A percentile compares a stretch with the other conserved stretches of the same genome.
Conservation (phyloP, 768 basidiomycete species). For the Macrocybe gigantea region DNA sequence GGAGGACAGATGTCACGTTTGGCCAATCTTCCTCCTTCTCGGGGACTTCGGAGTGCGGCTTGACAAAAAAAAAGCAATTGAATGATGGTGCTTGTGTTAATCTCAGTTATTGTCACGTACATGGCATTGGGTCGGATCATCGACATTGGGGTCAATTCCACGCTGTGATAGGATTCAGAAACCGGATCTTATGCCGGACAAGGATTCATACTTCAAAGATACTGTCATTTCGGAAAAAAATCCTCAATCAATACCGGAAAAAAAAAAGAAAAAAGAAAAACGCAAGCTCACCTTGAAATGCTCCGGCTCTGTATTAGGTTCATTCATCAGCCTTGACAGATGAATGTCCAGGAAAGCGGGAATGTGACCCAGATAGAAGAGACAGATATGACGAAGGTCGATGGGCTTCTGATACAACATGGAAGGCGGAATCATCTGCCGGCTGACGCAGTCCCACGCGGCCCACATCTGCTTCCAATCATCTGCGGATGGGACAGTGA, state of each 20-base stretch:
- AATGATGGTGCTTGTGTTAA: not conserved
- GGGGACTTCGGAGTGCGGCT: conserved; percentile 92
- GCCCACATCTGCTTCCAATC: conserved; percentile 88
- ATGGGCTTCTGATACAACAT: conserved; percentile 92
- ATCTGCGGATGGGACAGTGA: conserved; percentile 61
- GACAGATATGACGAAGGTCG: conserved; percentile 87
- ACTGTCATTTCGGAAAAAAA: conserved; percentile 25
- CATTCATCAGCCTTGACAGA: conserved; percentile 64
- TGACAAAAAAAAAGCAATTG: not conserved
- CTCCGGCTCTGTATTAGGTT: conserved; percentile 81
- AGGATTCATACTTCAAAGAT: conserved; percentile 61
- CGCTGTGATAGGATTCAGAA: conserved; percentile 40
- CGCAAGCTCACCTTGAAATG: conserved; percentile 53
- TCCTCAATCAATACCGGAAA: conserved; percentile 1
- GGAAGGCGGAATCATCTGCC: conserved; percentile 78
- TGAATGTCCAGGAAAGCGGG: conserved; percentile 92
- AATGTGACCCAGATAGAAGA: conserved; percentile 97
- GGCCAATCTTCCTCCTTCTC: conserved; percentile 84
- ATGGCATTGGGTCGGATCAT: conserved; percentile 83
- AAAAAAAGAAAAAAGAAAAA: conserved; percentile 8
- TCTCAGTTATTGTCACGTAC: conserved; percentile 35
- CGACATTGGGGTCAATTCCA: conserved; percentile 93
- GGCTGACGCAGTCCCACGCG: conserved; percentile 81
- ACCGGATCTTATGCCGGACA: not conserved
- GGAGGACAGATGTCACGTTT: conserved; percentile 55